Evolutionary conservation across 2,329 filamentous ascomycete genomes (phyloP).

Genomic region (Pseudophaeomoniella oleicola): DNA sequence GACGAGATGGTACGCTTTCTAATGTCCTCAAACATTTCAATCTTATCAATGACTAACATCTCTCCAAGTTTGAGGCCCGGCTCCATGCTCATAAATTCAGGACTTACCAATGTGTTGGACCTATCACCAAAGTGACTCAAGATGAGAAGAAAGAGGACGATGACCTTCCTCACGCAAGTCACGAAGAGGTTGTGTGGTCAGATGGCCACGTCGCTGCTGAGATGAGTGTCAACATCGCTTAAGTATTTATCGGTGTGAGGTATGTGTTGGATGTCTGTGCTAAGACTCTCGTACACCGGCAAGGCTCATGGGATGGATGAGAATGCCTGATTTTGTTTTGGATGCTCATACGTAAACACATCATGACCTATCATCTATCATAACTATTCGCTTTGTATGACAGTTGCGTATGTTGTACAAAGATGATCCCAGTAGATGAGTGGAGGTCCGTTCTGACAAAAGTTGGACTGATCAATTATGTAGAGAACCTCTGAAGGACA

Average conservation of each 20-base stretch:
- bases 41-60: constrained; percentile 1
- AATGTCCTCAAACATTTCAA: background rate
- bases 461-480: no score
- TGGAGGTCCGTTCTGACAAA: no score
- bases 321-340: no score
- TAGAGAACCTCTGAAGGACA: no score
- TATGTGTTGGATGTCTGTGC: background rate
- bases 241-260: background rate
- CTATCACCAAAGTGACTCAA: constrained; percentile 5
- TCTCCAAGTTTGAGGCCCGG: constrained; percentile 23
- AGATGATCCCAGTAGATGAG: no score
- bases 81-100: constrained; percentile 22
- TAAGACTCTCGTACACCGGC: no score
- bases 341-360: no score
- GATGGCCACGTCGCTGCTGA: constrained; percentile 7
- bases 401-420: no score
- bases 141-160: constrained; percentile 2
- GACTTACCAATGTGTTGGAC: constrained; percentile 20
- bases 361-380: no score
- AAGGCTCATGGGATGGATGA: no score
- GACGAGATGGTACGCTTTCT: constrained; percentile 7
- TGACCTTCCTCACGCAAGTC: constrained; percentile 3
- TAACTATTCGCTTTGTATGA: no score
- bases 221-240: constrained; percentile 5
- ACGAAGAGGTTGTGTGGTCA: constrained; percentile 2